phyloP scores from a whole-genome alignment of 768 basidiomycete species.

The Termitomyces sp. region DNA sequence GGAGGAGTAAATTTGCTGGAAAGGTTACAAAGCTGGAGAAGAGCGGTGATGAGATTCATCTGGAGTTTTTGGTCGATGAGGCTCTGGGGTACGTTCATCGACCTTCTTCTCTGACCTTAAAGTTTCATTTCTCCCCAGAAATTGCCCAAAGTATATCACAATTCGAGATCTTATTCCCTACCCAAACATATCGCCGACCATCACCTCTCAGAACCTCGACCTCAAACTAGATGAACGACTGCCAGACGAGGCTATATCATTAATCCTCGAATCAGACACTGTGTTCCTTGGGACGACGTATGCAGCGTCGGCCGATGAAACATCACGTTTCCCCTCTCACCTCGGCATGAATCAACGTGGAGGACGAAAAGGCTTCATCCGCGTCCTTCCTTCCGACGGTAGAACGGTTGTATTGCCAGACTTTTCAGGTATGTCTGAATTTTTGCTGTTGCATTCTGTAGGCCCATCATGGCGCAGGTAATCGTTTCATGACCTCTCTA shows the following conservation, averaged over 20 bases:
- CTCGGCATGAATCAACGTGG: constrained; percentile 63
- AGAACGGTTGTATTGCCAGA: constrained; percentile 58
- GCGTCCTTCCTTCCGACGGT: constrained; percentile 51
- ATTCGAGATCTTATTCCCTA: constrained; percentile 47
- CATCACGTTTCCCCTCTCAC: constrained; percentile 46
- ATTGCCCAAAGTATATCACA: constrained; percentile 71
- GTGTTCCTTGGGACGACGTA: constrained; percentile 56
- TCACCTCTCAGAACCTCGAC: constrained; percentile 30
- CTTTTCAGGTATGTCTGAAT: constrained; percentile 41
- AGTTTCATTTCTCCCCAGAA: constrained; percentile 29
- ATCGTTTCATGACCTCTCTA: constrained; percentile 59
- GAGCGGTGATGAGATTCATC: constrained; percentile 22
- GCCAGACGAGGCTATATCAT: constrained; percentile 43
- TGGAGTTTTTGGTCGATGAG: constrained; percentile 48
- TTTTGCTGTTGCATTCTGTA: constrained; percentile 5
- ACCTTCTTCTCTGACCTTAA: neutral
- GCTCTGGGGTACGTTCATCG: constrained; percentile 47
- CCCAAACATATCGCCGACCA: constrained; percentile 31
- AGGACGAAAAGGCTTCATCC: constrained; percentile 58
- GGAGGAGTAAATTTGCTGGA: constrained; percentile 64
- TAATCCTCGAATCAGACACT: constrained; percentile 48
- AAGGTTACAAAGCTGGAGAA: constrained; percentile 29
- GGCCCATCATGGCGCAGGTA: constrained; percentile 33
- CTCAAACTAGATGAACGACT: constrained; percentile 36
- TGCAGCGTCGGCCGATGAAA: constrained; percentile 33